Evolutionary conservation across 345 rosid species (phyloP).

Genomic region (Cardamine chenopodiifolia): DNA sequence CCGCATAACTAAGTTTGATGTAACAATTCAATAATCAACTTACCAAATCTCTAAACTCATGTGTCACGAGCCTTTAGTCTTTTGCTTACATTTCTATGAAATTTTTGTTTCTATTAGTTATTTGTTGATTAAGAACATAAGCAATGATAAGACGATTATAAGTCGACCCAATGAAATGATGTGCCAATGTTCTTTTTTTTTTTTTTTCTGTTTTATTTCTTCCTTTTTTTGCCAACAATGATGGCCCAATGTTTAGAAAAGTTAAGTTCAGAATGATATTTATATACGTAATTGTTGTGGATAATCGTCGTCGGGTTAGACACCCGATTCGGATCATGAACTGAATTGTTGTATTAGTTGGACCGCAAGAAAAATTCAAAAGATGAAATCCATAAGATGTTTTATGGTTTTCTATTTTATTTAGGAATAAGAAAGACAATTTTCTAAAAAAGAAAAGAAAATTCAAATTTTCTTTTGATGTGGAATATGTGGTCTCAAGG

Average conservation of each 20-base stretch:
- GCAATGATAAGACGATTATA: constrained; percentile 29
- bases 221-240: not conserved
- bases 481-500: no score
- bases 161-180: constrained; percentile 23
- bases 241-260: constrained; percentile 33
- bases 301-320: no score
- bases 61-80: not conserved
- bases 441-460: no score
- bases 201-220: not conserved
- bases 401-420: no score
- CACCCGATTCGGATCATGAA: no score
- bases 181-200: constrained; percentile 13
- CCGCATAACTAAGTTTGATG: constrained; percentile 31
- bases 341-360: no score
- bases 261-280: not conserved
- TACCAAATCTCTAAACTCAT: constrained; percentile 18
- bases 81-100: not conserved
- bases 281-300: constrained; percentile 22
- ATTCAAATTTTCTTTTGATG: no score
- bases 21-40: constrained; percentile 20
- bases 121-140: constrained; percentile 10
- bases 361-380: no score
- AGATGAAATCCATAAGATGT: no score
- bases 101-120: not conserved
- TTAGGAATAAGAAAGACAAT: no score